Evolutionary conservation across 495 filamentous ascomycete genomes (phyloP).

Genomic region (Evansstolkia leycettana): DNA sequence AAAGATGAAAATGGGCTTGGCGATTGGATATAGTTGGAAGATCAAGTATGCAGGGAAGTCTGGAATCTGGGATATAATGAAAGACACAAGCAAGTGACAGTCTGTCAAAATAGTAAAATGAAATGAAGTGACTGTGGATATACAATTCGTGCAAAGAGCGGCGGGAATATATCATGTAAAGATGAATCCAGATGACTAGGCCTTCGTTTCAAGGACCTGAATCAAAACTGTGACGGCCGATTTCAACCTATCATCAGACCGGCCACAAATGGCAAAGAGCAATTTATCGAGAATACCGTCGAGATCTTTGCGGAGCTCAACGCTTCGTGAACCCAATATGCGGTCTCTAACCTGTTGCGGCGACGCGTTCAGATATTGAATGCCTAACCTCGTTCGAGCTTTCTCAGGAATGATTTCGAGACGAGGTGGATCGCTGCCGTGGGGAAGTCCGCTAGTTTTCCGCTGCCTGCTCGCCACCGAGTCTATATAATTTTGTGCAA

Average conservation of each 20-base stretch:
- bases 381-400: constrained; percentile 22
- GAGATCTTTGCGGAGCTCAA: constrained; percentile 22
- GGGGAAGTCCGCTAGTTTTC: constrained; percentile 9
- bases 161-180: background rate
- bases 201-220: constrained; percentile 29
- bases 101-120: constrained; percentile 6
- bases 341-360: constrained; percentile 20
- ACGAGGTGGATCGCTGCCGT: constrained; percentile 12
- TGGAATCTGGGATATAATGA: constrained; percentile 4
- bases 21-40: background rate
- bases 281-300: constrained; percentile 31
- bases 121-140: constrained; percentile 6
- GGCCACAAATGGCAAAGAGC: constrained; percentile 26
- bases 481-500: constrained; percentile 50
- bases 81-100: constrained; percentile 1
- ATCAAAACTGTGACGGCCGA: constrained; percentile 28
- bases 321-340: constrained; percentile 18
- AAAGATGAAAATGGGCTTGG: constrained; percentile 1
- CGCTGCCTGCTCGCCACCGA: constrained; percentile 20
- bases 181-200: constrained; percentile 4
- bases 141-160: background rate
- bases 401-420: constrained; percentile 27
- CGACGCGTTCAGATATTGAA: constrained; percentile 17
- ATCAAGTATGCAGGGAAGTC: background rate
- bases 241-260: constrained; percentile 25